Base-by-base conservation (phyloP, 2,329 filamentous ascomycete genomes). In the Alternaria sp. region DNA sequence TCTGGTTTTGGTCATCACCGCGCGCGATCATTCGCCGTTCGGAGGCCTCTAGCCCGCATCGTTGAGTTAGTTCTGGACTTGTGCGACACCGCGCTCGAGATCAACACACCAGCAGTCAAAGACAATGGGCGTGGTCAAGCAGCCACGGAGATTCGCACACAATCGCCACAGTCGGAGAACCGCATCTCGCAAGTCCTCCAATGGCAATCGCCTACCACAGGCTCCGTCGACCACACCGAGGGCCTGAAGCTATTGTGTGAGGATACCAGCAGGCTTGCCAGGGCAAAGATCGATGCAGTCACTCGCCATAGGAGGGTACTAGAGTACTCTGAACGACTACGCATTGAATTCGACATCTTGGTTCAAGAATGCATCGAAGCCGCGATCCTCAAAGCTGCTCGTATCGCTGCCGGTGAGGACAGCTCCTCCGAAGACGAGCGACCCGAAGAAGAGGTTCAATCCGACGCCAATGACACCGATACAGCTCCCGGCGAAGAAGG, bases 281-380 rank as follows among this genome's bases (percentile, higher is more conserved):
- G 90, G 73, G 88, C 91, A 47, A 99, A 99, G 78, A 92, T 98
- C 2, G 96, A 99, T 73, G 92, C 95, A 5, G 92, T 98, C 7
- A 89, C 96, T 67, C 91, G 96, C 32, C 93, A 98, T 79, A 90
- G 95, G 54, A 90, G 91, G 71, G 97, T 98, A 54, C 90, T 99
- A 30, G 96, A 99, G 78, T 99, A 99, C 77, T 90, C 94, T 0
- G 96, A 99, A 81, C 90, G 96, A 30, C 97, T 99, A 67, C 92
- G 96, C 5, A 87, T 97, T 50, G 96, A 99, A 74, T 97, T 97
- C 73, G 91, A 95, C 26, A 88, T 96, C 25, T 85, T 97, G 61
- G 95, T 99, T 3, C 93, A 98, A 74, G 93, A 97, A 72, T 99
- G 96, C 77, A 97, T 99, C 56, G 91, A 96, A 63, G 93, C 93